Evolutionary conservation across 75 land plant genomes (phyloP), one percentile per base, ranked within the genome.

Genomic region (Adiantum capillusveneris): DNA sequence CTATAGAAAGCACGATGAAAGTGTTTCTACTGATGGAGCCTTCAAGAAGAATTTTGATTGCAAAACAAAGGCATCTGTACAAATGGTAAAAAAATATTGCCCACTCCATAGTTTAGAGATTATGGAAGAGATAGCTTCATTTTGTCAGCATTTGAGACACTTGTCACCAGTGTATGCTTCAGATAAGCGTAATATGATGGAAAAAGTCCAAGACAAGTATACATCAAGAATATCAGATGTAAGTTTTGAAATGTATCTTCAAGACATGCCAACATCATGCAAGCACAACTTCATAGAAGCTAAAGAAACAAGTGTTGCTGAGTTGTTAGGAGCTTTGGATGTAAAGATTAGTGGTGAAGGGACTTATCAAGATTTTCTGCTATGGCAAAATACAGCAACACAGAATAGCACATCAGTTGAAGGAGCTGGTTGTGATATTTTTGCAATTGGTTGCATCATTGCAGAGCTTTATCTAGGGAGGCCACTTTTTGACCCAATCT

Each of bases 401-500:
- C 25, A 25, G 58, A 59, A 49, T 36, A 63, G 19, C 6, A n/a
- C 25, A 1, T 27, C 18, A 20, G 70, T 79, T 30, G 69, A 76
- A 57, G 63, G 61, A 55, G 44, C 24, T 58, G 76, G 83, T 13
- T 31, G 24, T 26, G 96, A 90, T 52, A 80, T 90, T 46, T 90
- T 87, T 75, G 72, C 88, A 45, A 19, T 80, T 22, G 96, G 93
- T 7, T 90, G 96, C 62, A 53, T 90, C 27, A 42, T 90, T 29
- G 92, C 88, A 14, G 96, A 90, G 67, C 64, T 87, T 26, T 68
- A 84, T 63, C 59, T 90, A 73, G 63, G 49, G 48, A 86, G 57
- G 64, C 96, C 96, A 28, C 81, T 90, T 34, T 90, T 90, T 79
- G 78, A 84, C 75, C 67, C 76, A 34, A 54, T 68, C 19, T 79